Conservation (phyloP, 164 flowering plant genomes). For the Akebia trifoliata region DNA sequence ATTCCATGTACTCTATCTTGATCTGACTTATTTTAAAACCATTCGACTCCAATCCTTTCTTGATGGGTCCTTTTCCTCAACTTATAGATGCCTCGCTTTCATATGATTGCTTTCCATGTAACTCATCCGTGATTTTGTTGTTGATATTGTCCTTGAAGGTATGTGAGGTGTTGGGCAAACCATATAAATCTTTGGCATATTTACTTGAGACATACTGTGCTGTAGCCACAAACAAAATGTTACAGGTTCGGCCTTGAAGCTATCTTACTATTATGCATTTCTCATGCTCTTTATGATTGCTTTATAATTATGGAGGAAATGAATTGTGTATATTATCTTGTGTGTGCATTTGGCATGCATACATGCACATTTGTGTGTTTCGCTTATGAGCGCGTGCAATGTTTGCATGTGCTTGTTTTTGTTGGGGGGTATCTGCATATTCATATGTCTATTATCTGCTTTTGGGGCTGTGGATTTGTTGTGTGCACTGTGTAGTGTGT, state of each 20-base stretch:
- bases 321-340: too few species aligned
- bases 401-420: too few species aligned
- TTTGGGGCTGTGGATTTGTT: too few species aligned
- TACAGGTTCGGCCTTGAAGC: constrained; percentile 54
- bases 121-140: constrained; percentile 5
- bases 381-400: too few species aligned
- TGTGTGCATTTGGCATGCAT: too few species aligned
- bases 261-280: not conserved
- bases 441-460: too few species aligned
- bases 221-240: constrained; percentile 64
- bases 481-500: too few species aligned
- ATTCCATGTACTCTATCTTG: too few species aligned
- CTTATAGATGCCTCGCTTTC: not conserved
- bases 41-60: too few species aligned
- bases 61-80: not conserved
- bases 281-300: not conserved
- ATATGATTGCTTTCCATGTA: not conserved
- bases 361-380: too few species aligned
- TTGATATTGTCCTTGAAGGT: constrained; percentile 48
- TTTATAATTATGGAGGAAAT: not conserved
- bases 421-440: too few species aligned
- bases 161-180: constrained; percentile 82
- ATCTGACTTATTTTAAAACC: too few species aligned
- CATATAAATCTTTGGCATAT: constrained; percentile 85
- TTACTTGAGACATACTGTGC: constrained; percentile 85